Evolutionary conservation across 352 stramenopile genomes (phyloP), one percentile per base, ranked within the genome.

Genomic region (Globisporangium viniferum): DNA sequence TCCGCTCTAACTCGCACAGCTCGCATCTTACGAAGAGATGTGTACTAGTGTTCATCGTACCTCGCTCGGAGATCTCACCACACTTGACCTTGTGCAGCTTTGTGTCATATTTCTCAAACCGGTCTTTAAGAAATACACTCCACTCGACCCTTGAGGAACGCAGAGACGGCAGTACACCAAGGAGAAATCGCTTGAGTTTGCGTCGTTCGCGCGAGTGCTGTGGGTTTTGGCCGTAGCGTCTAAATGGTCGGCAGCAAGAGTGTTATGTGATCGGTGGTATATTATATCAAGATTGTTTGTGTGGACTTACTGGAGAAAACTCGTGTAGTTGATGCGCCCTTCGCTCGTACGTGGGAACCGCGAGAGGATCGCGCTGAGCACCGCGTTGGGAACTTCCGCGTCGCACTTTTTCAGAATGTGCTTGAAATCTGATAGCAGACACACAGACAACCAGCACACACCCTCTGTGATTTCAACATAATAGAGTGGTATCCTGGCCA

Each of bases 211-310:
- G 73, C 9, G 79, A 70, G 48, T 63, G 67, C 36, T 83, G 68
- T 0, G 81, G 81, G 20, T 86, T 78, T 24, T 86, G 77, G 0
- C 66, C 79, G 49, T 84, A 89, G 39, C 77, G 79, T 53, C 81
- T 89, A 44, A 22, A 33, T 22, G 20, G 49, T n/a, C 5, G 20
- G 24, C 55, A 31, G 15, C 48, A 10, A 62, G 24, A 53, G 60
- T 15, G 65, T 62, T 41, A 68, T 46, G 7, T 35, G 10, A 2
- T 31, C 35, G 3, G 10, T 33, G 31, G 31, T 5, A 33, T 33
- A 33, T 33, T 33, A 39, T 39, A 9, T 24, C 24, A 24, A 0
- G 24, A 24, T 24, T 24, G 7, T 39, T 15, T 15, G 49, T 15
- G 49, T 35, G 18, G 2, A 62, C 54, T 24, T 72, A 90, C 82